A percentile compares a stretch with the other conserved stretches of the same genome.
Conservation (phyloP, 345 rosid genomes). For the Melastoma malabathricum region DNA sequence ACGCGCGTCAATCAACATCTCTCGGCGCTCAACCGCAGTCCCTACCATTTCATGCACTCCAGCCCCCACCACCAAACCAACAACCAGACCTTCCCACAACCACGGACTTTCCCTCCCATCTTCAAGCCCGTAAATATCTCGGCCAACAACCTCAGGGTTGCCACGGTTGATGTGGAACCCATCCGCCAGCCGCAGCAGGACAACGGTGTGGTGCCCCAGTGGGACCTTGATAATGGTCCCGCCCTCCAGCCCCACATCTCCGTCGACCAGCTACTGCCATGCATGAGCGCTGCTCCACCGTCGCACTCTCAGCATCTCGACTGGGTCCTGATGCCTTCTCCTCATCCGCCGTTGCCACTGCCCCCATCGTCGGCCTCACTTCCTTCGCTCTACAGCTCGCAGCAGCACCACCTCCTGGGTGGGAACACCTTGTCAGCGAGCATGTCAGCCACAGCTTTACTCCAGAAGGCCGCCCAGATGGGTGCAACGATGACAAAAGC, state of each 20-base stretch:
- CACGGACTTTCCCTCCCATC: slow-evolving; percentile 38
- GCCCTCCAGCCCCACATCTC: too few species aligned
- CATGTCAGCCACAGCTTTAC: slow-evolving; percentile 90
- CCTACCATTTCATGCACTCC: slow-evolving; percentile 46
- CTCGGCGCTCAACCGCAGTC: slow-evolving; percentile 8
- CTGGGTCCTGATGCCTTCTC: slow-evolving; percentile 25
- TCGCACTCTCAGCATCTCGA: slow-evolving; percentile 19
- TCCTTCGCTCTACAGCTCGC: slow-evolving; percentile 65
- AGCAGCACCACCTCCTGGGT: slow-evolving; percentile 18
- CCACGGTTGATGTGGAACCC: background rate
- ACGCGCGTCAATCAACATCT: slow-evolving; percentile 24
- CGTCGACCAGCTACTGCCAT: slow-evolving; percentile 9
- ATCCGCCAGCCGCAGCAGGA: too few species aligned
- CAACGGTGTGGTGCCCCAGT: too few species aligned
- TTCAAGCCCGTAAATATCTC: slow-evolving; percentile 35
- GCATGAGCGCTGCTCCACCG: slow-evolving; percentile 12
- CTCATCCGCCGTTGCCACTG: too few species aligned
- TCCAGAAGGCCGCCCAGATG: slow-evolving; percentile 88
- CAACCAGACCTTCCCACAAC: slow-evolving; percentile 7
- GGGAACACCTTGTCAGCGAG: slow-evolving; percentile 16
- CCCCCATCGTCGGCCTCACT: slow-evolving; percentile 1
- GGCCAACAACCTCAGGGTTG: slow-evolving; percentile 1
- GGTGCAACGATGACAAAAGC: slow-evolving; percentile 36
- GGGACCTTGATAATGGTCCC: too few species aligned
- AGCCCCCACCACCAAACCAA: slow-evolving; percentile 10